Evolutionary conservation across 345 rosid genomes (phyloP), one percentile per base, ranked within the genome.

Genomic region (Eucalyptus tenuipes): DNA sequence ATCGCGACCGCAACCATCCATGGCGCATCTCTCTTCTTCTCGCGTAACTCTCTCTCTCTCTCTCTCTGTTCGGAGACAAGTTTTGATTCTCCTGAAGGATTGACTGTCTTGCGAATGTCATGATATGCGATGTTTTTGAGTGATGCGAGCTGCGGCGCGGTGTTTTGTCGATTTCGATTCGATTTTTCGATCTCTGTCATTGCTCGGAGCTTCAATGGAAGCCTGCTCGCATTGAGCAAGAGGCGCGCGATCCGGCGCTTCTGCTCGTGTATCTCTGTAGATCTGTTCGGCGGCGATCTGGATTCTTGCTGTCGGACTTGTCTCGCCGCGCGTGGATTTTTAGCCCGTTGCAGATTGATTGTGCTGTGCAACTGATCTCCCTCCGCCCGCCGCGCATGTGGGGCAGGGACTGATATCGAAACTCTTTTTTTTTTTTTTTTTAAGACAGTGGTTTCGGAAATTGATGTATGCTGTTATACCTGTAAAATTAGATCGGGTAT

Each of bases 21-120:
- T 92, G 95, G 88, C 92, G 33, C 33, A 68, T 86, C 75, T 89
- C 91, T 86, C 89, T 48, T 86, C 89, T 79, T 89, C 90, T 75
- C 50, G 55, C 47, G 94, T 89, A 85, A 85, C 88, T 47, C 88
- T 66, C 25, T 49, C 40, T 75, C 25, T 50, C 9, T 24, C 48
- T 8, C 40, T 27, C 14, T 12, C 3, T 20, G 37, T 44, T 49
- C 20, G 15, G 80, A 49, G 50, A 44, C 80, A 45, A 20, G 18
- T 52, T 49, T 45, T 29, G 10, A 50, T 85, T 42, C 47, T 75
- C 84, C 47, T 20, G 84, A 75, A 75, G 47, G 13, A 75, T 75
- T 12, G 47, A 75, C 47, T 3, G 84, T 11, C 84, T 40, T 75
- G 47, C 4, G 84, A 20, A 71, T 71, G 81, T 9, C 81, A 3